Conservation (phyloP, 805 yeast species). For the Saccharomycopsis fermentans region DNA sequence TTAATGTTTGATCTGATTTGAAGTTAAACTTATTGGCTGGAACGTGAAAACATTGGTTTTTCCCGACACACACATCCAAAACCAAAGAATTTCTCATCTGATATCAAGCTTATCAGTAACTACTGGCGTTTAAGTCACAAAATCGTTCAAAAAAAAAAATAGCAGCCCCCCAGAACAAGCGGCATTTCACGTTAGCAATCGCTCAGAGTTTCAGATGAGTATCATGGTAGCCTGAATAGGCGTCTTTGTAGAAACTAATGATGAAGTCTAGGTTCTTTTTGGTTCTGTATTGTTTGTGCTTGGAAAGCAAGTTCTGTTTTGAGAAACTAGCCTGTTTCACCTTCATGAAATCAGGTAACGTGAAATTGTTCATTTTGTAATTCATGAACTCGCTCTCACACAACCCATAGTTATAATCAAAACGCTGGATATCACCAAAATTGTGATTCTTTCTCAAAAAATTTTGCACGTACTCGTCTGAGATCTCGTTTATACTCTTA, state of each 20-base stretch:
- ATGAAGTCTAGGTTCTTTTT: background rate
- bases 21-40: too few species aligned
- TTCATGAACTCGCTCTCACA: constrained; percentile 7
- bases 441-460: constrained; percentile 3
- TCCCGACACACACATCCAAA: too few species aligned
- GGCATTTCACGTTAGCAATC: too few species aligned
- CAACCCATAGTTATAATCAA: constrained; percentile 9
- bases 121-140: too few species aligned
- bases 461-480: constrained; percentile 7
- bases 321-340: background rate
- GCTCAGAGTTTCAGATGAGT: too few species aligned
- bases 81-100: too few species aligned
- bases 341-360: constrained; percentile 7
- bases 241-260: background rate
- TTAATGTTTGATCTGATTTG: too few species aligned
- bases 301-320: background rate
- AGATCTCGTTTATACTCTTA: constrained; percentile 27
- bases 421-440: constrained; percentile 10
- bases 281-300: background rate
- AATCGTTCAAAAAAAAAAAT: too few species aligned
- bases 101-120: too few species aligned
- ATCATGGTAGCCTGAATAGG: too few species aligned
- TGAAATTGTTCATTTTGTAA: constrained; percentile 9
- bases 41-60: background rate
- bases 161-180: too few species aligned